Evolutionary conservation across 1,139 yeast species (phyloP).

Genomic region (Lodderomyces metapsilosis): DNA sequence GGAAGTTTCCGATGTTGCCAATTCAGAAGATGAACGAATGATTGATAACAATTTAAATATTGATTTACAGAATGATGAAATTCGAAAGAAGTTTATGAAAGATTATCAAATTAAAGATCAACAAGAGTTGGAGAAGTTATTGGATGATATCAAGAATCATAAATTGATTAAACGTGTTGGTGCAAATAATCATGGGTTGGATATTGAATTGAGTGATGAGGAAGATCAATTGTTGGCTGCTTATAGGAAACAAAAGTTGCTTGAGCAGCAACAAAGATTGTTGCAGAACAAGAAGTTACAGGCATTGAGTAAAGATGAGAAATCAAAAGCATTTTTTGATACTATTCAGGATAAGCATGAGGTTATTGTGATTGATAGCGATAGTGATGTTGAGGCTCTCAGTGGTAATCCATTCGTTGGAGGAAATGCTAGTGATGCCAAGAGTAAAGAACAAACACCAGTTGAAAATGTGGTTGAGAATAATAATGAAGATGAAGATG

Average conservation of each 20-base stretch:
- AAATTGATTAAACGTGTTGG: constrained; percentile 66
- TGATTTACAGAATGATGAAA: constrained; percentile 57
- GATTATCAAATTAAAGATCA: constrained; percentile 71
- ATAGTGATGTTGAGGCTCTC: constrained; percentile 9
- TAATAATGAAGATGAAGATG: constrained; percentile 22
- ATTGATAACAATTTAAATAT: constrained; percentile 70
- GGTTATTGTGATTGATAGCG: constrained; percentile 26
- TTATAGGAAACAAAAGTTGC: constrained; percentile 50
- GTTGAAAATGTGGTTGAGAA: constrained; percentile 14
- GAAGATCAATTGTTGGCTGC: constrained; percentile 60
- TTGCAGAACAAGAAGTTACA: constrained; percentile 53
- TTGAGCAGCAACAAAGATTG: constrained; percentile 55
- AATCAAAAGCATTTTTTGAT: constrained; percentile 71
- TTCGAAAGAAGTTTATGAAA: constrained; percentile 61
- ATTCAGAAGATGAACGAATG: constrained; percentile 78
- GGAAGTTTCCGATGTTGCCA: constrained; percentile 62
- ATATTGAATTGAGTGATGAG: constrained; percentile 66
- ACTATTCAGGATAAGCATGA: constrained; percentile 55
- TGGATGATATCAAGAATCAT: constrained; percentile 82
- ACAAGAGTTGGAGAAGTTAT: constrained; percentile 67
- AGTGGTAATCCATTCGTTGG: constrained; percentile 7
- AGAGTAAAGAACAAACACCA: constrained; percentile 1
- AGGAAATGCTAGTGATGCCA: constrained; percentile 3
- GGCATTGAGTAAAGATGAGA: constrained; percentile 48
- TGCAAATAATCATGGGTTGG: constrained; percentile 40